Percentiles rank a stretch among this genome's conserved stretches.
Conservation (phyloP, 2,329 filamentous ascomycete genomes). For the Pyrenochaeta sp. region DNA sequence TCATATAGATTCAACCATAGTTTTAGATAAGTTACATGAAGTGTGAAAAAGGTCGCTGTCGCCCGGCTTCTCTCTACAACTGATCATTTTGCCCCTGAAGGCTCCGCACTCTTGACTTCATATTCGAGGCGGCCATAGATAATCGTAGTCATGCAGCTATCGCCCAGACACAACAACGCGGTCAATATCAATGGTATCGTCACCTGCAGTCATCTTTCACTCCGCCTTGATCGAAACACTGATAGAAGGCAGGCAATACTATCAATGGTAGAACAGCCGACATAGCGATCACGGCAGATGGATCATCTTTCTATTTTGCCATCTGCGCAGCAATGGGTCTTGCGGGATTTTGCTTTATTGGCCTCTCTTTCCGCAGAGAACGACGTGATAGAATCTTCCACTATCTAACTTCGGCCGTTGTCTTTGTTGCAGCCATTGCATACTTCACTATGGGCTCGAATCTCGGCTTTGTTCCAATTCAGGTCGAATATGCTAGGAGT, state of each 20-base stretch:
- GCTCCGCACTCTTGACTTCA: not conserved
- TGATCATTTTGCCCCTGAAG: too few relatives aligned
- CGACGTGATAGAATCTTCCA: conserved; percentile 68
- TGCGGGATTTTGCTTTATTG: conserved; percentile 63
- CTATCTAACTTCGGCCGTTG: conserved; percentile 68
- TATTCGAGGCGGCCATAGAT: not conserved
- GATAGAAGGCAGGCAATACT: conserved; percentile 36
- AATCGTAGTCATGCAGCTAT: not conserved
- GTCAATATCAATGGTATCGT: conserved; percentile 30
- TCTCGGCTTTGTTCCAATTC: conserved; percentile 69
- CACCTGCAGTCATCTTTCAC: too few relatives aligned
- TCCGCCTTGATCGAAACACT: not conserved
- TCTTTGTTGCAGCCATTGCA: conserved; percentile 67
- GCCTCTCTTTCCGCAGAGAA: conserved; percentile 61
- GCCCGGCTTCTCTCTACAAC: too few relatives aligned
- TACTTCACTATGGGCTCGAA: conserved; percentile 75
- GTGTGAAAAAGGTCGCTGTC: not conserved
- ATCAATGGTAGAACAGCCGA: conserved; percentile 59
- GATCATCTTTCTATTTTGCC: conserved; percentile 70
- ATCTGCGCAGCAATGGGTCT: conserved; percentile 67
- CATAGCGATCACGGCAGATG: conserved; percentile 66
- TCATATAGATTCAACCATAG: not conserved
- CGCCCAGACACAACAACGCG: conserved; percentile 25
- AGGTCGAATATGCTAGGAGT: conserved; percentile 65
- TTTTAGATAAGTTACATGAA: not conserved